Conservation (phyloP, 805 yeast species). For the Starmera amethionina region DNA sequence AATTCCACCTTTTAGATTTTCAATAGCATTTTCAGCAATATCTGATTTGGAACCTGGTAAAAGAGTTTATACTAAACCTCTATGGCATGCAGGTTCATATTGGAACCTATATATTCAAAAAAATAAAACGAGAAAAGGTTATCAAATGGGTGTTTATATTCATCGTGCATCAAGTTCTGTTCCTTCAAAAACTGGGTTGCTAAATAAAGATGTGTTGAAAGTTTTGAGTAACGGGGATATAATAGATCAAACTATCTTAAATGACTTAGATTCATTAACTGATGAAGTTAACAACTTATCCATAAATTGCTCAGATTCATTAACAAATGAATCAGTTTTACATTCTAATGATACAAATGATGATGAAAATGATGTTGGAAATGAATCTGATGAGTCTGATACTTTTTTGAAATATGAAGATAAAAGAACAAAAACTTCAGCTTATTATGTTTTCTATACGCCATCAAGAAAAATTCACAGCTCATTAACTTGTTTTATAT, state of each 20-base stretch:
- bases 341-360: too few relatives aligned
- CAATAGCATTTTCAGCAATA: slow-evolving; percentile 40
- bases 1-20: slow-evolving; percentile 45
- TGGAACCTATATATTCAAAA: slow-evolving; percentile 50
- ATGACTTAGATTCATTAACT: neutral
- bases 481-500: slow-evolving; percentile 40
- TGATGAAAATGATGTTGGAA: slow-evolving; percentile 15
- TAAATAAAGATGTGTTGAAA: slow-evolving; percentile 28
- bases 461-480: slow-evolving; percentile 38
- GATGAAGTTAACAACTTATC: neutral
- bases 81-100: slow-evolving; percentile 54
- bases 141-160: slow-evolving; percentile 46
- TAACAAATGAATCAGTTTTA: neutral
- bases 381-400: slow-evolving; percentile 1
- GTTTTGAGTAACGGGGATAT: slow-evolving; percentile 1
- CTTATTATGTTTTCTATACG: slow-evolving; percentile 44
- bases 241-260: slow-evolving; percentile 3
- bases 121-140: slow-evolving; percentile 29
- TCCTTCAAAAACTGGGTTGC: slow-evolving; percentile 28
- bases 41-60: slow-evolving; percentile 33
- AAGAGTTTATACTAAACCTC: slow-evolving; percentile 39
- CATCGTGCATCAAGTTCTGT: slow-evolving; percentile 36
- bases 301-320: neutral
- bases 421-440: slow-evolving; percentile 32
- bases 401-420: slow-evolving; percentile 36